A percentile compares a stretch with the other conserved stretches of the same genome.
These are phyloP conservation scores for Cadophora luteo-olivacea DNA, from an alignment of 2,329 filamentous ascomycete species.

Conservation along the genomic window DNA sequence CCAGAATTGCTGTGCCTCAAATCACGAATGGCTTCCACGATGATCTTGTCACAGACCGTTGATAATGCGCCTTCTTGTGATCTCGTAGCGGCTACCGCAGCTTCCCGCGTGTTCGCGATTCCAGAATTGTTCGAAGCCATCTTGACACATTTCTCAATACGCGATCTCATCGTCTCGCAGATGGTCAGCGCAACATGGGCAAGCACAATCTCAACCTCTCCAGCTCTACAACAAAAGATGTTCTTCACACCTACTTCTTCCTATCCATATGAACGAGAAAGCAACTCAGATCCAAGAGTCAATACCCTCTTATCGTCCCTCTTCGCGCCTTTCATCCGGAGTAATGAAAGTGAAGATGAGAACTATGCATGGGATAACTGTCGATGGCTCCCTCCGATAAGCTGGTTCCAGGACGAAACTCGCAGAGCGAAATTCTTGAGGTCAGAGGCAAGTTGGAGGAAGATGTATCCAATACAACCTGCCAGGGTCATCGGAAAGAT, in stretches of 20 bases:
- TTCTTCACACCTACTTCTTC: neutral
- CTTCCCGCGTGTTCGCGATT: neutral
- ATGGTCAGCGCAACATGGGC: neutral
- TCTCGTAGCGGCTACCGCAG: neutral
- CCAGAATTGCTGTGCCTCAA: no score
- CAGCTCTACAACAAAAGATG: neutral
- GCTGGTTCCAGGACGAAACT: neutral
- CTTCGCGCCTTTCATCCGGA: neutral
- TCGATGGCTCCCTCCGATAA: no score
- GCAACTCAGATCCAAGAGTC: neutral
- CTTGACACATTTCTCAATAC: neutral
- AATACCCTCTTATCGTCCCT: neutral
- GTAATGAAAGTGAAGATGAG: neutral
- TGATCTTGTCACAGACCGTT: neutral
- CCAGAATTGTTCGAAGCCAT: neutral
- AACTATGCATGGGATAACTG: no score
- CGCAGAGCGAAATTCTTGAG: neutral
- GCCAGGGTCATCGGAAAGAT: neutral
- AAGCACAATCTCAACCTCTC: constrained; percentile 2
- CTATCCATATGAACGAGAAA: neutral
- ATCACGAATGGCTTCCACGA: neutral
- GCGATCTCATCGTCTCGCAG: neutral
- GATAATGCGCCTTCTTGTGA: neutral
- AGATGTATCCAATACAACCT: neutral
- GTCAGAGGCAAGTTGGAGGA: neutral